phyloP scores from a whole-genome alignment of 2,329 filamentous ascomycete genomes.

The Aspergillus phoenicis region DNA sequence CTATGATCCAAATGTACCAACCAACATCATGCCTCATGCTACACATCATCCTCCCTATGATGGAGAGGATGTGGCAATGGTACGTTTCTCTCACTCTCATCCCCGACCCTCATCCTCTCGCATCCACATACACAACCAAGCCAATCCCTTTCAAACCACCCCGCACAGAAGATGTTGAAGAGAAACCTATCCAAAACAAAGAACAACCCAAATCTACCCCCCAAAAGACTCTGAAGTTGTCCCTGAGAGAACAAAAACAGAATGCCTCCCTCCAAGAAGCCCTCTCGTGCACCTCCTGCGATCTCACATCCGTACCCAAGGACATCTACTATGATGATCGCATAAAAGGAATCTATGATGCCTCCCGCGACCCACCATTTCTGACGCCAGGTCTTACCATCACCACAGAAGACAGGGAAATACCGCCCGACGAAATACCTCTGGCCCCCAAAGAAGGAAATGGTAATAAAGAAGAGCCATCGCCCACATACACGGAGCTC shows the following conservation, averaged over 20 bases:
- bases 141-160: background rate
- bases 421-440: background rate
- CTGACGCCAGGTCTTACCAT: background rate
- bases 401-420: background rate
- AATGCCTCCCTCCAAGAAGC: conserved; percentile 28
- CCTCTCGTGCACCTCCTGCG: conserved; percentile 29
- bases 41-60: too few species aligned
- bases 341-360: conserved; percentile 20
- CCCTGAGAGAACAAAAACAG: conserved; percentile 3
- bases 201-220: background rate
- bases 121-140: background rate
- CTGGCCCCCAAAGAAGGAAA: background rate
- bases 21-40: too few species aligned
- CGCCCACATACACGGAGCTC: background rate
- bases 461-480: background rate
- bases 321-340: conserved; percentile 22
- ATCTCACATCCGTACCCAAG: conserved; percentile 18
- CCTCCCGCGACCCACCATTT: conserved; percentile 25
- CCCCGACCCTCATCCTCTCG: too few species aligned
- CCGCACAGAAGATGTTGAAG: background rate
- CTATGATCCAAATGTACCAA: too few species aligned
- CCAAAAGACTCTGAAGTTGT: background rate
- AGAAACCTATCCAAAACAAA: too few species aligned
- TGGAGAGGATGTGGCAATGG: too few species aligned
- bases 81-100: too few species aligned